Base-by-base conservation (phyloP, 1,284 basidiomycete genomes). In the Ustilago hordei region DNA sequence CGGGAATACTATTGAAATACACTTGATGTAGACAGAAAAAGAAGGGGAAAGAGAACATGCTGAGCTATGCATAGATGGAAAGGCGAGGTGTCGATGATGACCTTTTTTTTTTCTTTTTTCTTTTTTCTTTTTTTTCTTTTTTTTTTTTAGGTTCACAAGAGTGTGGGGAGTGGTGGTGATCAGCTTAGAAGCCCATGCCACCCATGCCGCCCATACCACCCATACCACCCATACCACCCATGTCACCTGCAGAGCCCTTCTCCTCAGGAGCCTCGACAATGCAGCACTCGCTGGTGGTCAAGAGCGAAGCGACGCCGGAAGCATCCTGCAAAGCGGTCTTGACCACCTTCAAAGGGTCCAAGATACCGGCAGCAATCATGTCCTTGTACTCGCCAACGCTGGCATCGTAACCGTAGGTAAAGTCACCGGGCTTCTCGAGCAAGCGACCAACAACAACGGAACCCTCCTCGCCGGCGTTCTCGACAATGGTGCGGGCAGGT, bases 391-490 rank as follows among this genome's bases (percentile, higher is more conserved):
- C 93, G 71, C 93, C 93, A 87, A 92, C 92, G 84, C 91, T 90
- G 50, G 95, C 95, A 81, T 98, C 95, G 88, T 97, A 98, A 9
- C 95, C 95, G 64, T 76, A 84, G 62, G 76, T 78, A 60, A 85
- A 85, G 56, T 85, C 80, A 36, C 76, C 82, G 7, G 80, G 79
- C 75, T 79, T 81, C 79, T 85, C 84, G 60, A 85, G 68, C 55
- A 85, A 64, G 38, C 81, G 92, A 55, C 96, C 96, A 57, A 98
- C 94, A 66, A 98, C 94, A 59, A 99, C 95, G 68, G 91, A 91
- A 2, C 93, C 90, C 87, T 98, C 96, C 88, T 98, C 95, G 56
- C 95, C 96, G 8, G 96, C 95, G 86, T 99, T 98, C 86, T 91
- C 91, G 75, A 96, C 90, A 86, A 99, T 99, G 17, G 93, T 94